Base-by-base conservation (phyloP, 2,329 filamentous ascomycete species). In the Apiospora arundinis region DNA sequence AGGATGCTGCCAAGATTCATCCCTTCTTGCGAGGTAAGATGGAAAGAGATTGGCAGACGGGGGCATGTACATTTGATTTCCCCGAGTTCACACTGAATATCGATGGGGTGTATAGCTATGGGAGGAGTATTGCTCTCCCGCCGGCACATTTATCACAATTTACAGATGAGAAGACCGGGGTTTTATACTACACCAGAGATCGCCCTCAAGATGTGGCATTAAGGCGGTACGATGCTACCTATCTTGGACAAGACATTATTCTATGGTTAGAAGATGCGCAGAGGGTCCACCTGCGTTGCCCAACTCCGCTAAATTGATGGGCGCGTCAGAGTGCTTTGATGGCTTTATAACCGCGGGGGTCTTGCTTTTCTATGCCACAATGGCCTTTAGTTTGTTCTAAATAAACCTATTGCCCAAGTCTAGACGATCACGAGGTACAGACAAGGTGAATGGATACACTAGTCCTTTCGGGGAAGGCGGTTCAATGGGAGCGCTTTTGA, bases 121-220 rank as follows among this genome's bases (percentile, higher is more conserved):
- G 46, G 46, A 48, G 46, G 46, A 21, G 21, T 48, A 48, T 48
- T 48, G 21, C 46, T 48, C 46, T 48, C 46, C 46, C 46, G 21
- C 46, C 46, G 46, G 46, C 46, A 48, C 46, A 48, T 48, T 48
- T 48, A 48, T 48, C 46, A 48, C 46, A 48, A 48, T 48, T 48
- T 48, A 48, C 21, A 48, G 21, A 48, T n/a, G 21, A 48, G 46
- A 48, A 48, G 46, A 23, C 46, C 46, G n/a, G 16, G 18, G 46
- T 48, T 48, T 9, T 48, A 48, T 48, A 48, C 46, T 48, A 48
- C 8, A 48, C 46, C 46, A 48, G 21, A 48, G 46, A 48, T 48
- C 21, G 46, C 46, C 21, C 46, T 9, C 21, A 48, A 48, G 21
- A 48, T 48, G 46, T 48, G 46, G 46, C 46, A 21, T 48, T 48